Evolutionary conservation across 805 yeast genomes (phyloP).

Genomic region (Schizosaccharomyces octosporus): DNA sequence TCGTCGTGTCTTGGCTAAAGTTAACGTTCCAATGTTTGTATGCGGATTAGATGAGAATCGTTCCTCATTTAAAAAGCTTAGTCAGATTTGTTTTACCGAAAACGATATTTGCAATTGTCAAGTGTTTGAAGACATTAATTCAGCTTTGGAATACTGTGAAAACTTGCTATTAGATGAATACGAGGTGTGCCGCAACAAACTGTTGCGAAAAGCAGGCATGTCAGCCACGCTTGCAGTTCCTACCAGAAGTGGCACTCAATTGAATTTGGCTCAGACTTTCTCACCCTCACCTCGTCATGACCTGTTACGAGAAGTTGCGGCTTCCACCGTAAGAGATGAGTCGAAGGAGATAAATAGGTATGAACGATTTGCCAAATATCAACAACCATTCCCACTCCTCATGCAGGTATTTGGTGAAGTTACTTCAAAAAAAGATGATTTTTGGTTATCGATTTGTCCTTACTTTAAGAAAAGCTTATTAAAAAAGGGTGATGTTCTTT

Average conservation of each 20-base stretch:
- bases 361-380: constrained; percentile 10
- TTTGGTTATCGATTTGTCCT: constrained; percentile 37
- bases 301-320: background rate
- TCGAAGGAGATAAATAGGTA: background rate
- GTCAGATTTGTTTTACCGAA: constrained; percentile 43
- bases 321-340: background rate
- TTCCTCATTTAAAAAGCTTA: constrained; percentile 45
- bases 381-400: constrained; percentile 38
- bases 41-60: constrained; percentile 50
- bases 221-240: constrained; percentile 2
- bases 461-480: constrained; percentile 29
- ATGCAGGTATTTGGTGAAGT: constrained; percentile 41
- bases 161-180: constrained; percentile 55
- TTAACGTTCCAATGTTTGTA: constrained; percentile 44
- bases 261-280: constrained; percentile 2
- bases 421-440: constrained; percentile 23
- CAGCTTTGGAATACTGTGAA: constrained; percentile 92
- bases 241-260: constrained; percentile 2
- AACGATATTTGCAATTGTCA: constrained; percentile 22
- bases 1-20: constrained; percentile 47
- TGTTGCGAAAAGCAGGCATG: background rate
- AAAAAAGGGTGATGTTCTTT: constrained; percentile 21
- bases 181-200: constrained; percentile 2
- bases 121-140: constrained; percentile 43
- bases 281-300: constrained; percentile 3